Evolutionary conservation across 2,329 filamentous ascomycete species (phyloP), one percentile per base, ranked within the genome.

Genomic region (Aspergillus eucalypticola): DNA sequence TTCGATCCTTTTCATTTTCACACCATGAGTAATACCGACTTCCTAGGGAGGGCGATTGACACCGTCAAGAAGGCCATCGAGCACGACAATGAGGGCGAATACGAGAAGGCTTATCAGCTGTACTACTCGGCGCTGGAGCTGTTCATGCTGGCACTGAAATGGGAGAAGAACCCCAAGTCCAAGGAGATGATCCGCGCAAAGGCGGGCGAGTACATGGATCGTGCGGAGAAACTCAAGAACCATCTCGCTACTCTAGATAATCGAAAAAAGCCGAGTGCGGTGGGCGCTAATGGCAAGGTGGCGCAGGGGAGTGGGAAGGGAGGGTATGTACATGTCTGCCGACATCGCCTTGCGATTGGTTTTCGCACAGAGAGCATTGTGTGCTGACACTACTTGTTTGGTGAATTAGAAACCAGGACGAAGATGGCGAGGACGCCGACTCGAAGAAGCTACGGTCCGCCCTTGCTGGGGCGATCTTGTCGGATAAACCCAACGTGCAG

Each of bases 61-160:
- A 89, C 91, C 78, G 94, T 99, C 72, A 96, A 96, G 80, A 96
- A 96, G 79, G 95, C 95, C 68, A 98, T 99, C 81, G 93, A 96
- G 76, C 88, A 90, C 70, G 95, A 99, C 82, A 96, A 94, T 67
- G 90, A 91, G 49, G 93, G 92, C 75, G 92, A 98, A 75, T 99
- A 99, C 80, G 92, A 97, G 72, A 94, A 96, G 78, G 95, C 95
- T 59, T 98, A 98, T 77, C 91, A 96, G 75, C 85, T 90, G 64
- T 99, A 99, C 86, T 97, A 96, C 82, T 89, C 92, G 68, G 89
- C 94, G 54, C 90, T 99, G 69, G 94, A 99, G 80, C 87, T 98
- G 60, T 99, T 98, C 83, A 96, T 99, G 90, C 90, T 98, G 63
- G 95, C 95, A 35, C 85, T 99, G 62, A 99, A 99, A 83, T 99